Percentiles rank a stretch among this genome's conserved stretches.
These are phyloP conservation scores for Nicotiana knightiana DNA, from an alignment of 257 asterid genomes.

Conservation along the genomic window DNA sequence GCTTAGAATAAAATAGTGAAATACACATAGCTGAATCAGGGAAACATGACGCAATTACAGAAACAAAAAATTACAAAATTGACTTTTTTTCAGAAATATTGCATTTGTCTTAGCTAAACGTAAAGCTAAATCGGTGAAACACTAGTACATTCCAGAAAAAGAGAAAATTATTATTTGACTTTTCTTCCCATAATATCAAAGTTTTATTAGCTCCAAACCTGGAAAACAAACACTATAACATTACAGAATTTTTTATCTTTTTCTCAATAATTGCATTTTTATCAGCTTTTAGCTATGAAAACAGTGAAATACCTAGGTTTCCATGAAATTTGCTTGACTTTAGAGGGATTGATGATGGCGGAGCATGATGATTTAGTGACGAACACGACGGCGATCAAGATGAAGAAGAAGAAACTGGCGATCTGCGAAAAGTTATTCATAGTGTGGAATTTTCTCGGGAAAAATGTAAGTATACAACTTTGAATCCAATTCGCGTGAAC, in stretches of 20 bases:
- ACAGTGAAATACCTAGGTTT: conserved; percentile 61
- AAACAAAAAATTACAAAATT: not conserved
- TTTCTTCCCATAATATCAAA: not conserved
- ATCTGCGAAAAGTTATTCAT: conserved; percentile 29
- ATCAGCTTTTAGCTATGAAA: not conserved
- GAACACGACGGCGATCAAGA: conserved; percentile 46
- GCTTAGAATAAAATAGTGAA: not conserved
- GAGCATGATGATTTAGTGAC: conserved; percentile 36
- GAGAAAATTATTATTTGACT: not conserved
- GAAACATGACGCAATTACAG: not conserved
- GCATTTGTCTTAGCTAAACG: not conserved
- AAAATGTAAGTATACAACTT: not conserved
- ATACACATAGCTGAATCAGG: not conserved
- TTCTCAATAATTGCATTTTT: not conserved
- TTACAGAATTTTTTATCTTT: not conserved
- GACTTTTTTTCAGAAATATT: not conserved
- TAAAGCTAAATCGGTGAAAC: not conserved
- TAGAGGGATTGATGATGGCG: conserved; percentile 78
- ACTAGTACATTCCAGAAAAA: not conserved
- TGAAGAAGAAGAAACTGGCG: conserved; percentile 28
- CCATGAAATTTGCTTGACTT: conserved; percentile 80
- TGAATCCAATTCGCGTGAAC: not conserved
- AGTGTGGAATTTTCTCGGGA: not conserved
- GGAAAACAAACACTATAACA: not conserved
- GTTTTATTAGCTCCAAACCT: not conserved